Base-by-base conservation (phyloP, 345 rosid species). In the Luvunga scandens region DNA sequence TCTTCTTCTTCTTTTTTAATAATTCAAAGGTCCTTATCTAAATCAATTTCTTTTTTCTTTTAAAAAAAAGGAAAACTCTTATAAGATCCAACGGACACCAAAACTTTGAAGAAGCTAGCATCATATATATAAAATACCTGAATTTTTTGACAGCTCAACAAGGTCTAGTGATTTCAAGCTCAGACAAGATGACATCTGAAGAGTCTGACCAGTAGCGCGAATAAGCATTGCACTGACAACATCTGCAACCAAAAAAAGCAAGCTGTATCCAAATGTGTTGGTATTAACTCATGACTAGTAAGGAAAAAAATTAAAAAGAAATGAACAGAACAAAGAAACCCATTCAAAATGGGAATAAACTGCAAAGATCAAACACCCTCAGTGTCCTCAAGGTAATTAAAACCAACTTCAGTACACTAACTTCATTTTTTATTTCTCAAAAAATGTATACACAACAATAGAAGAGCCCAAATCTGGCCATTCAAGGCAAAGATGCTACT, bases 191-290 rank as follows among this genome's bases (percentile, higher is more conserved):
- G 90, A 86, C 75, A 53, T 79, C 81, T 87, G 93, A 64, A 96
- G 92, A 69, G 77, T 86, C 79, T 77, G 72, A 62, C 97, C 98
- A 72, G 83, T 89, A 38, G 89, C 89, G 38, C 97, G 89, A 84
- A 96, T 84, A 79, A 96, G 91, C 89, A 91, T 39, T 61, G 97
- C 97, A 85, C 88, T 90, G 78, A 90, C 64, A 75, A 96, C 76
- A 90, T 96, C 98, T 87, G 95, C 94, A 83, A 89, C 78, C 78
- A 90, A 92, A 85, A 92, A 84, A 82, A 92, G 84, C 87, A 96
- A 89, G 85, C 98, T 96, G 89, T 84, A 89, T 87, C 89, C 92
- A 81, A 90, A 84, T 83, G 75, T 83, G 85, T 81, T 79, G 78
- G 78, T 81, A 83, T 72, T 64, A 82, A 74, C 78, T 19, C 63